Evolutionary conservation across 345 rosid genomes (phyloP), one percentile per base, ranked within the genome.

Genomic region (Pistacia integerrima): DNA sequence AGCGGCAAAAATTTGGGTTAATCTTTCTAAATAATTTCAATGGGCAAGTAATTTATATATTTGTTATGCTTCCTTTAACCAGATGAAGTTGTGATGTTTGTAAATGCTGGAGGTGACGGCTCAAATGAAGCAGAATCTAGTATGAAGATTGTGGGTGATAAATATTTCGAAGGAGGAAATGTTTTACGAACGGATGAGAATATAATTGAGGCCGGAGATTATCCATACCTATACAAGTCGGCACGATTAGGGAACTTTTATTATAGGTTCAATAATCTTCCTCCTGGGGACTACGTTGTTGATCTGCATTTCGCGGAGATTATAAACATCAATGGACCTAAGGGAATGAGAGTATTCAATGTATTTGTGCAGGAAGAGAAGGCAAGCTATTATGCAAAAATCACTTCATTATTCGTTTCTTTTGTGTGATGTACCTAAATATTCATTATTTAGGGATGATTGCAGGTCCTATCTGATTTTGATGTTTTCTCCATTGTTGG

Each of bases 251-350:
- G 99, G 55, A 90, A 82, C 81, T 93, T 91, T 78, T 75, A 85
- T 77, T 96, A 96, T 79, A 69, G 44, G 63, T 82, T 96, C 52
- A 67, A 75, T 77, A 77, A 81, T 81, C 75, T 96, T 77, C 87
- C 80, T 75, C 78, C 89, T 0, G 95, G 97, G 74, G 77, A 88
- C 18, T 93, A 93, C 77, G 84, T 87, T 3, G 78, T 96, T 72
- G 98, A 96, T 82, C 90, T 96, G 66, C 97, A 96, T 83, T 96
- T 96, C 11, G 91, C 90, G 0, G 98, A 93, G 89, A 96, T 96
- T 59, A 83, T 96, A 75, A 91, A 92, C 59, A 89, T 91, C 16
- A 85, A 85, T 79, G 98, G 97, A 74, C 98, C 99, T 64, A 91
- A 87, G 82, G 99, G 96, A 81, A 92, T 93, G 74, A 84, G 99